These are phyloP conservation scores for Epichloe typhina DNA, from an alignment of 2,329 filamentous ascomycete species.

Conservation along the genomic window DNA sequence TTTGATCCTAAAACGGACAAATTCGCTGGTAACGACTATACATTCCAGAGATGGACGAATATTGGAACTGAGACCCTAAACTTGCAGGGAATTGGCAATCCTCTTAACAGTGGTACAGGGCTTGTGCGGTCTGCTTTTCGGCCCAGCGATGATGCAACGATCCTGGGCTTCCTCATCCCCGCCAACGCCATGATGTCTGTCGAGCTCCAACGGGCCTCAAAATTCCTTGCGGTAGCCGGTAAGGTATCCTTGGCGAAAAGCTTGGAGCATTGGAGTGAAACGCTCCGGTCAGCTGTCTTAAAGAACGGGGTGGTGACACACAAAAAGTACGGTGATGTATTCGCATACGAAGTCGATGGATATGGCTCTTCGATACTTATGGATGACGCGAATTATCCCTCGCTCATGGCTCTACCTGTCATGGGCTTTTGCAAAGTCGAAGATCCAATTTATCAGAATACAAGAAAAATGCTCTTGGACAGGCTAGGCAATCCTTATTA, in stretches of 20 bases:
- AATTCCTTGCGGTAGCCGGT: conserved; percentile 49
- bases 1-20: conserved; percentile 56
- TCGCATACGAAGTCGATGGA: conserved; percentile 79
- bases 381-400: conserved; percentile 84
- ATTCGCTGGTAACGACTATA: conserved; percentile 66
- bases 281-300: conserved; percentile 65
- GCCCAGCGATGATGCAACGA: conserved; percentile 89
- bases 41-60: conserved; percentile 70
- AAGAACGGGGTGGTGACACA: conserved; percentile 72
- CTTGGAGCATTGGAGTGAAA: conserved; percentile 44
- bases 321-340: conserved; percentile 63
- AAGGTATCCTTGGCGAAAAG: conserved; percentile 38
- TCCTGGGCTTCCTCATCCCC: conserved; percentile 87
- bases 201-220: conserved; percentile 64
- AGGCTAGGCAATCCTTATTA: conserved; percentile 80
- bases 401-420: conserved; percentile 62
- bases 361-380: conserved; percentile 73
- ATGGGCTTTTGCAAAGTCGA: conserved; percentile 57
- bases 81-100: conserved; percentile 77
- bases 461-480: conserved; percentile 61
- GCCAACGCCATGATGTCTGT: conserved; percentile 94
- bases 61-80: conserved; percentile 82
- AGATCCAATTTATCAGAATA: conserved; percentile 74
- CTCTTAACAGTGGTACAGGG: conserved; percentile 70
- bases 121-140: conserved; percentile 85